Evolutionary conservation across 2,329 filamentous ascomycete genomes (phyloP), one percentile per base, ranked within the genome.

Genomic region (Zarea fungicola): DNA sequence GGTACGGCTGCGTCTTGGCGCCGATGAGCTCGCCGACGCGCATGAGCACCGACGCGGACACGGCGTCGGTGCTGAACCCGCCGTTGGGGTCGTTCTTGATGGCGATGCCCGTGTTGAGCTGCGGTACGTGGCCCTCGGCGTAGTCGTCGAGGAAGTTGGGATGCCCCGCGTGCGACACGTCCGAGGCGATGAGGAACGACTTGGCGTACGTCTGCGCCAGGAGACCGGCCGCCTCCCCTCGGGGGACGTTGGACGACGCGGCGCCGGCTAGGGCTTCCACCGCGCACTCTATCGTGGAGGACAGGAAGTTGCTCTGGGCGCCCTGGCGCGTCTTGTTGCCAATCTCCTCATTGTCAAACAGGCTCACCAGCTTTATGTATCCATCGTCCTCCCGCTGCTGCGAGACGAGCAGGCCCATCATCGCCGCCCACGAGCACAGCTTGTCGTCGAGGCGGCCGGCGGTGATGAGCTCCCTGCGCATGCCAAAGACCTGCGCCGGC

Each of bases 311-410:
- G 49, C 87, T 84, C 44, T 80, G 78, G 6, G 93, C 93, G 53
- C 93, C 93, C 70, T 97, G 92, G 48, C 92, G 87, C 44, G 96
- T 80, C 9, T 89, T 76, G 21, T 87, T 93, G 51, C 93, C 93
- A 53, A 99, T 95, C 67, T 99, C 93, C 67, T 97, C 93, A 60
- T 96, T 87, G 62, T 97, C 93, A 62, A 97, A 97, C 58, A 96
- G 84, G n/a, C 86, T 89, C 31, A 95, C 88, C 48, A 96, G 76
- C 69, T 93, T 95, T 66, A 97, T 83, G 48, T 84, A 78, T n/a
- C 83, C 78, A 52, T 84, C 78, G 8, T 72, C 65, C 1, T 78
- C 71, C 57, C 66, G 73, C 29, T 75, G 69, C 11, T 79, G 72
- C n/a, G 84, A 82, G 43, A 85, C 81, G 21, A 96, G 75, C 0